Base-by-base conservation (phyloP, 129 eudicot species). In the Calendula officinalis region DNA sequence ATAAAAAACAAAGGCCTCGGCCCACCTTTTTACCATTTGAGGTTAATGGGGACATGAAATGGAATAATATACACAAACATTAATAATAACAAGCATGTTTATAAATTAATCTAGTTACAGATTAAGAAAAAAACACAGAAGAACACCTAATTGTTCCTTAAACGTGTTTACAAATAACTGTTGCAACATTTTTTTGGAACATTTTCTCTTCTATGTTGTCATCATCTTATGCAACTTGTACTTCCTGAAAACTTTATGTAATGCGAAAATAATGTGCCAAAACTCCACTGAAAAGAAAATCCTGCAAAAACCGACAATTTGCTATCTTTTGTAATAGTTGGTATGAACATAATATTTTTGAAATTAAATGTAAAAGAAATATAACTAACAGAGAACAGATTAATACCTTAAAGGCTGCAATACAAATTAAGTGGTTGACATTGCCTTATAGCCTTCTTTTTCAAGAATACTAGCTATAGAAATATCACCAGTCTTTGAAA, bases 401-500 rank as follows among this genome's bases (percentile, higher is more conserved):
- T 8, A 32, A 54, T 65, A 69, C 81, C 76, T 69, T 44, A 3
- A 51, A 52, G 67, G 65, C 54, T 43, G 74, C 51, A 56, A 61
- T n/a, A n/a, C n/a, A n/a, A n/a, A n/a, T 71, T 59, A 87, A 61
- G 81, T 37, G 75, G 69, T 80, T 50, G 88, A 78, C 64, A 91
- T 75, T 53, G 79, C 90, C 74, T 88, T 83, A 64, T 94, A 94
- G 48, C 99, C 99, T 82, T 78, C 95, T 83, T 82, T 84, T 72
- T 94, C 99, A 32, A 94, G 82, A 71, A 73, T 60, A 55, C 66
- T 68, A 16, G 97, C 97, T 33, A 94, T 71, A 34, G 99, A 83
- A 40, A 75, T 85, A 44, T 94, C 97, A 53, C 99, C 99, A 0
- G 99, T 94, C 81, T 78, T 81, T 8, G 88, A 73, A 58, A 94